Percentiles rank a stretch among this genome's conserved stretches.
Conservation (phyloP, 208 protist species). For the Crithidia sp. region DNA sequence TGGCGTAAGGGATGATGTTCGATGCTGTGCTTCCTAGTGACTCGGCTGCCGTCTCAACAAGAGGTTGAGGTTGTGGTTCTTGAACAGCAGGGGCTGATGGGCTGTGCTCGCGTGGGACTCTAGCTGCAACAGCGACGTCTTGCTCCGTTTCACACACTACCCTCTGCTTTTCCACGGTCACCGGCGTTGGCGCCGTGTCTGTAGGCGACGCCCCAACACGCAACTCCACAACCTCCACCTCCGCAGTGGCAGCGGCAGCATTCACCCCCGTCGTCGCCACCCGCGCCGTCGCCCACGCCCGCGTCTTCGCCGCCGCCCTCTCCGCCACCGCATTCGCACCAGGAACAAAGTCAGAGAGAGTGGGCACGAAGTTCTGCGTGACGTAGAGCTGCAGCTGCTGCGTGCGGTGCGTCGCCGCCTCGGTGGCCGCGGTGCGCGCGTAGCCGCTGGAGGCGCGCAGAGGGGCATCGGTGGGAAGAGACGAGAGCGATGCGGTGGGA, state of each 20-base stretch:
- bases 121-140: too few relatives aligned
- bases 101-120: too few relatives aligned
- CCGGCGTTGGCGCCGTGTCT: not conserved
- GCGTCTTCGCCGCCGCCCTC: not conserved
- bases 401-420: not conserved
- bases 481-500: not conserved
- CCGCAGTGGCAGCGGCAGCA: not conserved
- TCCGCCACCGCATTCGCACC: not conserved
- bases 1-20: conserved; percentile 4
- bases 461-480: not conserved
- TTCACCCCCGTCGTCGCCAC: not conserved
- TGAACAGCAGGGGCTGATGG: too few relatives aligned
- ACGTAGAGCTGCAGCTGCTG: conserved; percentile 16
- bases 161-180: too few relatives aligned
- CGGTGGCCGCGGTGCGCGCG: not conserved
- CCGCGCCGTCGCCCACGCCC: conserved; percentile 3
- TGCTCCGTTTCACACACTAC: too few relatives aligned
- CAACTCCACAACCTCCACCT: too few relatives aligned
- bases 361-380: conserved; percentile 11
- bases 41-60: too few relatives aligned
- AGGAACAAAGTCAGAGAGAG: conserved; percentile 2
- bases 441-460: not conserved
- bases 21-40: not conserved
- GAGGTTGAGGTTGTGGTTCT: too few relatives aligned
- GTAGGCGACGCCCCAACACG: too few relatives aligned